These are phyloP conservation scores for Exophiala oligosperma DNA, from an alignment of 2,329 filamentous ascomycete genomes.

Conservation along the genomic window DNA sequence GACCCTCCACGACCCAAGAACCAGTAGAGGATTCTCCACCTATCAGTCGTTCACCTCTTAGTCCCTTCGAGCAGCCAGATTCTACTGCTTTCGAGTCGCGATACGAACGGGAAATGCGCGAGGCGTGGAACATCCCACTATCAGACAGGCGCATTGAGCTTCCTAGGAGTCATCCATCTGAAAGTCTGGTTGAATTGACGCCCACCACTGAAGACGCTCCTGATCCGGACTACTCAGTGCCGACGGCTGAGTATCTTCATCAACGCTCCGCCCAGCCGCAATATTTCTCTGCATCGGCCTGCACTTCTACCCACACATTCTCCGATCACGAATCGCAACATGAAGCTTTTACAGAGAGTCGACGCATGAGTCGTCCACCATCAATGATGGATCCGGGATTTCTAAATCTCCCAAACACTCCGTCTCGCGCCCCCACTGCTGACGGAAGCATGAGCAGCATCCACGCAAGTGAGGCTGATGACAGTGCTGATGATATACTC, in stretches of 20 bases:
- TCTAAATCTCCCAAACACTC: background rate
- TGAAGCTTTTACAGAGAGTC: background rate
- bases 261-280: slow-evolving; percentile 27
- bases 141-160: slow-evolving; percentile 19
- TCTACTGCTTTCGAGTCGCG: slow-evolving; percentile 24
- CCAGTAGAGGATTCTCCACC: background rate
- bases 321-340: slow-evolving; percentile 36
- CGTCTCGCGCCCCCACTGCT: slow-evolving; percentile 23
- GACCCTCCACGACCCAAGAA: background rate
- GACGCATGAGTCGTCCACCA: background rate
- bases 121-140: slow-evolving; percentile 29
- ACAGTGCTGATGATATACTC: slow-evolving; percentile 31
- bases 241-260: slow-evolving; percentile 16
- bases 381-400: background rate
- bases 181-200: slow-evolving; percentile 45
- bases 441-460: slow-evolving; percentile 24
- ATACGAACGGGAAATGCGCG: slow-evolving; percentile 31
- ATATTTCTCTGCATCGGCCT: slow-evolving; percentile 31
- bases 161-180: slow-evolving; percentile 42
- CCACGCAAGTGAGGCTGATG: slow-evolving; percentile 28
- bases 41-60: background rate
- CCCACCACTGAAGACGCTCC: slow-evolving; percentile 44
- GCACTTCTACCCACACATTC: slow-evolving; percentile 32
- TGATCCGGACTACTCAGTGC: slow-evolving; percentile 30
- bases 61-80: slow-evolving; percentile 9